Percentiles rank a stretch among this genome's conserved stretches.
Evolutionary conservation across 1,139 yeast species (phyloP).

Genomic region (Kluyveromyces marxianus): DNA sequence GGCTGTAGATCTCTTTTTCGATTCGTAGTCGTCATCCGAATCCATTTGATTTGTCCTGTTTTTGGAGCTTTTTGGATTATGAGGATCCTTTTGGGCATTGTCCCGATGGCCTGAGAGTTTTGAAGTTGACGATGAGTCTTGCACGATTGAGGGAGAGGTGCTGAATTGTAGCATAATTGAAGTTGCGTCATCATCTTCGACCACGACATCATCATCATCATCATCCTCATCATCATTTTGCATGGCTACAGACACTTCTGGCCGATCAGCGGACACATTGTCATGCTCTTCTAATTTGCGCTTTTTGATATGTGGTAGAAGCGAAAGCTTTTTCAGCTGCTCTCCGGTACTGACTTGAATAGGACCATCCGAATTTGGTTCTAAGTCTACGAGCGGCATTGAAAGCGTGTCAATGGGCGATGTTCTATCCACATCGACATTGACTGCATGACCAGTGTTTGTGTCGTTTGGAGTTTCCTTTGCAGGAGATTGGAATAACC

Average conservation of each 20-base stretch:
- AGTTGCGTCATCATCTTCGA: constrained; percentile 15
- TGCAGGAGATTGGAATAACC: constrained; percentile 12
- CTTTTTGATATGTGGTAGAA: constrained; percentile 9
- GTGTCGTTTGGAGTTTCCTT: constrained; percentile 36
- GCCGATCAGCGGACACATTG: not conserved
- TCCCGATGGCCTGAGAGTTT: not conserved
- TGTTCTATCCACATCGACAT: constrained; percentile 30
- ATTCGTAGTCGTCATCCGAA: constrained; percentile 12
- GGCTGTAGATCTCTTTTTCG: constrained; percentile 19
- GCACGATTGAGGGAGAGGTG: constrained; percentile 10
- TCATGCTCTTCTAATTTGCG: not conserved
- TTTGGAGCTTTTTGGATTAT: constrained; percentile 11
- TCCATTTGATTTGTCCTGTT: constrained; percentile 10
- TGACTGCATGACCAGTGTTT: constrained; percentile 34
- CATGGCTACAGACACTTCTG: constrained; percentile 1
- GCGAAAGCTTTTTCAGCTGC: constrained; percentile 15
- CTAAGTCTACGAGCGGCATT: constrained; percentile 26
- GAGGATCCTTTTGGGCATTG: not conserved
- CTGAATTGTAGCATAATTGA: constrained; percentile 14
- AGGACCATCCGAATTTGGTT: constrained; percentile 14
- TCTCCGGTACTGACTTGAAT: constrained; percentile 15
- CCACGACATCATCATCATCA: constrained; percentile 7
- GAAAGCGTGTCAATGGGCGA: constrained; percentile 29
- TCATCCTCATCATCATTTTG: constrained; percentile 8
- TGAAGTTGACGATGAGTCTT: constrained; percentile 5